Percentiles rank a stretch among this genome's conserved stretches.
phyloP scores from a whole-genome alignment of 257 asterid species.

The Rhazya stricta region DNA sequence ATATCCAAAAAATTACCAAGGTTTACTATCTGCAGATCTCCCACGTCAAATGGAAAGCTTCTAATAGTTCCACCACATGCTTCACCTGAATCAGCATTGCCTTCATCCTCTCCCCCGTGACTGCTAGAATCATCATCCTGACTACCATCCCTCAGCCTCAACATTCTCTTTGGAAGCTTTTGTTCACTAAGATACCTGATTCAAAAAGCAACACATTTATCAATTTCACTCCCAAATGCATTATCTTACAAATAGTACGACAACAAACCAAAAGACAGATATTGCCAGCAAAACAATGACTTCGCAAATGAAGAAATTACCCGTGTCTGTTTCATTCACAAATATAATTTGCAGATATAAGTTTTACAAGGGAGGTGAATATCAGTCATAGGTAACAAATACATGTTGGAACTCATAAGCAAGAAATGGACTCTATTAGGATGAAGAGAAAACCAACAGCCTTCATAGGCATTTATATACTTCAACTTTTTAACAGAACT shows the following conservation, averaged over 20 bases:
- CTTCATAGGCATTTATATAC: background rate
- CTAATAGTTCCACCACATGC: conserved; percentile 51
- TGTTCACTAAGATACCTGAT: conserved; percentile 81
- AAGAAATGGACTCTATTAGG: background rate
- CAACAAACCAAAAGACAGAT: background rate
- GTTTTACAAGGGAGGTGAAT: background rate
- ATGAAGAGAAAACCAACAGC: background rate
- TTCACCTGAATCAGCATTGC: conserved; percentile 46
- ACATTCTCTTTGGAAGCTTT: conserved; percentile 75
- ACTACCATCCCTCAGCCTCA: conserved; percentile 49
- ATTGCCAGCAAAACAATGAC: background rate
- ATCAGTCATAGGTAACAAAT: background rate
- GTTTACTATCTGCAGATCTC: conserved; percentile 62
- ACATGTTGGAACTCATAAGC: background rate
- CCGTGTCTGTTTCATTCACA: background rate
- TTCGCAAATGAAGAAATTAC: background rate
- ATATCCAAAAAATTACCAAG: conserved; percentile 48
- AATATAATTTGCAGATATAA: background rate
- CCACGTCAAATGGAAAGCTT: conserved; percentile 55
- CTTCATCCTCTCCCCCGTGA: conserved; percentile 49
- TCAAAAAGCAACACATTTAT: conserved; percentile 17
- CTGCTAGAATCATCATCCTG: conserved; percentile 36
- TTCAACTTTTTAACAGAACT: background rate
- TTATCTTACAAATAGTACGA: background rate
- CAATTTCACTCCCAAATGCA: conserved; percentile 8